Evolutionary conservation across 192 early-diverging fungal genomes (phyloP).

Genomic region (Coemansia pectinata): DNA sequence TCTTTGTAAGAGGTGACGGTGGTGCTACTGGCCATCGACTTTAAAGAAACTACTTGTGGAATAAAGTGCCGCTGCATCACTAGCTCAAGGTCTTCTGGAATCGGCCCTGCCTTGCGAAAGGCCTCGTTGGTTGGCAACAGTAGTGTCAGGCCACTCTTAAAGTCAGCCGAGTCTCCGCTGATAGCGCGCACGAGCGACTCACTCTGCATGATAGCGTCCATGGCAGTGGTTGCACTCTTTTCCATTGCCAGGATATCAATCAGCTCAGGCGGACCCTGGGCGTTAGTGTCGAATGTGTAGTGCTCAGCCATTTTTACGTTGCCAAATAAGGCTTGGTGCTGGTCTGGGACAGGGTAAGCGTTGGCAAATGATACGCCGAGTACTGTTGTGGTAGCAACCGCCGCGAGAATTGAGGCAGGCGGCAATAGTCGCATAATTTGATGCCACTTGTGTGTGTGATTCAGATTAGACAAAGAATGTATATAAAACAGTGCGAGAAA

Average conservation of each 20-base stretch:
- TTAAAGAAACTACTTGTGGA: conserved; percentile 23
- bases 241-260: conserved; percentile 44
- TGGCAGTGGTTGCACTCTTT: conserved; percentile 42
- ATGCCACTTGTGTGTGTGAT: too few relatives aligned
- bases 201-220: conserved; percentile 47
- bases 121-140: conserved; percentile 52
- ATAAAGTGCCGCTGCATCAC: conserved; percentile 49
- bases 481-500: background rate
- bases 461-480: background rate
- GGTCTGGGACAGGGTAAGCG: conserved; percentile 20
- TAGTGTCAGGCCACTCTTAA: conserved; percentile 37
- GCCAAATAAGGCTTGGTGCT: conserved; percentile 27
- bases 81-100: conserved; percentile 39
- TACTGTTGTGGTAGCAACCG: conserved; percentile 15
- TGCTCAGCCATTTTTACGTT: conserved; percentile 14
- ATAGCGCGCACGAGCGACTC: conserved; percentile 47
- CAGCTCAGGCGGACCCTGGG: conserved; percentile 29
- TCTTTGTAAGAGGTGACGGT: conserved; percentile 31
- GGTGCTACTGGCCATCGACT: conserved; percentile 29
- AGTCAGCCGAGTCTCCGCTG: conserved; percentile 48
- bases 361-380: conserved; percentile 12
- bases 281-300: conserved; percentile 38
- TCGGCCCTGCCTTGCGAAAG: conserved; percentile 24
- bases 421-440: conserved; percentile 13
- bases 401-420: conserved; percentile 14